A percentile compares a stretch with the other conserved stretches of the same genome.
Conservation (phyloP, 1,284 basidiomycete species). For the Grifola frondosa region DNA sequence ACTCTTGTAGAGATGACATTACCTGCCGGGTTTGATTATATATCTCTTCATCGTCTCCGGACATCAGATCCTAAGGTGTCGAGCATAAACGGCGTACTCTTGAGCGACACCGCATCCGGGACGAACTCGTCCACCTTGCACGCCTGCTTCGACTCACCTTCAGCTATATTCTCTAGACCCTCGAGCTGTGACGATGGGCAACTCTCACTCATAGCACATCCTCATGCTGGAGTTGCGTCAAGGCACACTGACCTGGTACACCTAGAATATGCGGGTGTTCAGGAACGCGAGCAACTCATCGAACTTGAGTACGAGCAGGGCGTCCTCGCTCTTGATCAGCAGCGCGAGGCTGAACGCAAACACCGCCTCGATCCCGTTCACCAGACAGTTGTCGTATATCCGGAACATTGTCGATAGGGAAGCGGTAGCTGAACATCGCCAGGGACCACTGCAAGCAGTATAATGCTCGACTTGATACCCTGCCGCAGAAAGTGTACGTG, state of each 20-base stretch:
- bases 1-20: too few species aligned
- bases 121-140: constrained; percentile 83
- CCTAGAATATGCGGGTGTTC: constrained; percentile 79
- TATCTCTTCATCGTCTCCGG: too few species aligned
- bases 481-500: constrained; percentile 91
- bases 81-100: too few species aligned
- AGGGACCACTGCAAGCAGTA: constrained; percentile 97
- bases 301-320: constrained; percentile 76
- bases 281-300: constrained; percentile 83
- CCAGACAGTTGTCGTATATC: constrained; percentile 91
- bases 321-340: constrained; percentile 84
- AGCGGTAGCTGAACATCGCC: constrained; percentile 93
- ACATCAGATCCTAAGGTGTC: constrained; percentile 84
- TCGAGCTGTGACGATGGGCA: constrained; percentile 30
- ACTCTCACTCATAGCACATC: too few species aligned
- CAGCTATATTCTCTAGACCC: constrained; percentile 20
- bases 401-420: constrained; percentile 90
- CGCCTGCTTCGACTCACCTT: constrained; percentile 24
- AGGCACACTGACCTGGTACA: constrained; percentile 60
- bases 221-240: too few species aligned
- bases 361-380: constrained; percentile 94
- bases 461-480: constrained; percentile 95
- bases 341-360: constrained; percentile 92
- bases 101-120: constrained; percentile 78
- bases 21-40: too few species aligned